These are phyloP conservation scores for Crassisporium funariophilum DNA, from an alignment of 768 basidiomycete genomes.

Conservation along the genomic window DNA sequence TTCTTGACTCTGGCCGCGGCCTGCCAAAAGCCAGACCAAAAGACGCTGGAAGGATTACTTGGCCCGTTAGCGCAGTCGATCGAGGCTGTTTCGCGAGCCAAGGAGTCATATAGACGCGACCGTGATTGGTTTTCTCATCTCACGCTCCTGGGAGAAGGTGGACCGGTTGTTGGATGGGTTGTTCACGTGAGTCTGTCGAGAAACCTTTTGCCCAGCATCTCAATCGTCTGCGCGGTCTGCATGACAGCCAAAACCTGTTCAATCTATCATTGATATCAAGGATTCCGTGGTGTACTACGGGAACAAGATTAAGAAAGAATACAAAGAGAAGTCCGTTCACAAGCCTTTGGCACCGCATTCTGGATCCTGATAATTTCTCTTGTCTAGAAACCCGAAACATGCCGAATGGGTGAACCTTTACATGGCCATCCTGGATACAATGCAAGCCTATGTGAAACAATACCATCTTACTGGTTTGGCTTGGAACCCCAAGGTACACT, in stretches of 20 bases:
- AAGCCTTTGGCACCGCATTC: not conserved
- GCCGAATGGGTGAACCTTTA: slow-evolving; percentile 86
- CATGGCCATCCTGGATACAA: slow-evolving; percentile 69
- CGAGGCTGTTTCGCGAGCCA: slow-evolving; percentile 74
- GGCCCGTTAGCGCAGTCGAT: slow-evolving; percentile 71
- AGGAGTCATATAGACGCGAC: slow-evolving; percentile 79
- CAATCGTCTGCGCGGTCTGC: not conserved
- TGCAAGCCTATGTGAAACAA: slow-evolving; percentile 82
- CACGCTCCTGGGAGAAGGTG: slow-evolving; percentile 80
- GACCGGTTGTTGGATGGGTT: slow-evolving; percentile 86
- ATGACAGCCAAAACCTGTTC: slow-evolving; percentile 76
- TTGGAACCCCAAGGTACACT: slow-evolving; percentile 82
- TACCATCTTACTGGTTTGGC: slow-evolving; percentile 82
- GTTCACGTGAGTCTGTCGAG: slow-evolving; percentile 57
- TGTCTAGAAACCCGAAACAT: slow-evolving; percentile 78
- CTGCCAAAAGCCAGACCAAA: slow-evolving; percentile 80
- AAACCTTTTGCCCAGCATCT: not conserved
- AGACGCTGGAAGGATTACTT: slow-evolving; percentile 58
- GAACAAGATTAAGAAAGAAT: slow-evolving; percentile 89
- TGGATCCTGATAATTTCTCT: slow-evolving; percentile 10
- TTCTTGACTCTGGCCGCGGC: slow-evolving; percentile 66
- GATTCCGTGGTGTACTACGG: slow-evolving; percentile 88
- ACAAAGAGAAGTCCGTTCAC: slow-evolving; percentile 80
- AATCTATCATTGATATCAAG: slow-evolving; percentile 79
- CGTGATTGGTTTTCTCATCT: slow-evolving; percentile 85